Base-by-base conservation (phyloP, 176 grass and related monocot species). In the Zizania latifolia region DNA sequence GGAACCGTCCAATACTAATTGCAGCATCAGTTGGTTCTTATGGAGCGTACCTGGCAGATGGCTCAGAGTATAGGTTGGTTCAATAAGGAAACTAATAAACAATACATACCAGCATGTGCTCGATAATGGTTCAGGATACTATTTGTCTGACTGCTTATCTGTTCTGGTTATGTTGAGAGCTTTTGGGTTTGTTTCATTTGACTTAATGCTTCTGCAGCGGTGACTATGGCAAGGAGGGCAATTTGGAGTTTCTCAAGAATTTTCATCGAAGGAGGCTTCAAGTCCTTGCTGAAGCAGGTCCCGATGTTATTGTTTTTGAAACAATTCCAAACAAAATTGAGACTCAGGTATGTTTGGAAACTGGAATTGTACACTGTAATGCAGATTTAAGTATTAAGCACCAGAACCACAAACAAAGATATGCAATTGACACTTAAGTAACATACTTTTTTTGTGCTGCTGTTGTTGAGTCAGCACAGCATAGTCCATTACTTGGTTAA, bases 241-340 rank as follows among this genome's bases (percentile, higher is more conserved):
- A 83, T 5, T 61, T 89, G 40, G 77, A 89, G 37, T 89, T 72
- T 13, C 71, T 97, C 22, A 97, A 97, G 62, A 84, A 89, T 70
- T 91, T 97, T 58, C 94, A 93, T 65, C 74, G 77, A 46, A 85
- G 77, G 70, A 80, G 90, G 69, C 64, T 93, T 80, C 88, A 89
- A 80, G 80, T 91, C 66, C 85, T 97, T 70, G 86, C 88, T 16
- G 90, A 93, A 78, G 76, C 90, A 17, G 86, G 90, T 48, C 68
- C 90, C 30, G 94, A 97, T 80, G 48, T 97, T 19, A 81, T 97
- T 64, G 94, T 88, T 79, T 97, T 97, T 71, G 88, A 97, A 70
- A 93, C 90, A 1, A 93, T 93, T 68, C 94, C 94, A 27, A 91
- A 93, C 62, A 93, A 93, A 89, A 24, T 97, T 24, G 94, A 97